phyloP scores from a whole-genome alignment of 805 yeast genomes.

The Pichia insulana region DNA sequence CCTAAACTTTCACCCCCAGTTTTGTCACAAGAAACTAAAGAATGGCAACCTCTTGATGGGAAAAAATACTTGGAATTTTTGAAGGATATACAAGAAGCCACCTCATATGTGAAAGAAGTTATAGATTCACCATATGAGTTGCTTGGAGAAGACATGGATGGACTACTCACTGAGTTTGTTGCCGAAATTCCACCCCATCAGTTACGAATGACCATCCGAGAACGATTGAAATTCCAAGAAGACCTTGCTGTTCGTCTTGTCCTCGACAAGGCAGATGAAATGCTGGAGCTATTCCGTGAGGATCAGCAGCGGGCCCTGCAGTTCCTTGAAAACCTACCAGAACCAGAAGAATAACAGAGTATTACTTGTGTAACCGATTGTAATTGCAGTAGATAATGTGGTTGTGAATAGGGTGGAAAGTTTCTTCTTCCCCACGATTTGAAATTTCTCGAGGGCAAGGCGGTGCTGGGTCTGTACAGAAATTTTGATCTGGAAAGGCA shows the following conservation, averaged over 20 bases:
- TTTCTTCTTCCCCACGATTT: not conserved
- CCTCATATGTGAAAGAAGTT: slow-evolving; percentile 20
- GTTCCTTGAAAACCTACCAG: slow-evolving; percentile 31
- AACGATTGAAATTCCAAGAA: slow-evolving; percentile 59
- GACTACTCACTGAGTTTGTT: slow-evolving; percentile 54
- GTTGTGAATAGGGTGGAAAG: too few relatives aligned
- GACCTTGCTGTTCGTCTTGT: slow-evolving; percentile 43
- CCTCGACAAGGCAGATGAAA: slow-evolving; percentile 34
- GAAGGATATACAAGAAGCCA: slow-evolving; percentile 27
- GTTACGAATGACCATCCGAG: slow-evolving; percentile 56
- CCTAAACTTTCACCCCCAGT: not conserved
- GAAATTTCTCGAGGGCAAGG: not conserved
- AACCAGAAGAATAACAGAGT: slow-evolving; percentile 22
- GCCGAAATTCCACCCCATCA: slow-evolving; percentile 64
- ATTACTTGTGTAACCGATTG: too few relatives aligned
- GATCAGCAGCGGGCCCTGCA: slow-evolving; percentile 46
- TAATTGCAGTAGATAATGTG: too few relatives aligned
- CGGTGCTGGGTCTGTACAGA: not conserved
- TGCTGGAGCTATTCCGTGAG: slow-evolving; percentile 38
- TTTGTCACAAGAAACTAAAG: not conserved
- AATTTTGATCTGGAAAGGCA: too few relatives aligned
- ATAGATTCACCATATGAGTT: slow-evolving; percentile 29
- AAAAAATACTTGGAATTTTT: slow-evolving; percentile 19
- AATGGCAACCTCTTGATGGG: slow-evolving; percentile 26
- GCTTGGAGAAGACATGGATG: slow-evolving; percentile 55